These are phyloP conservation scores for Xylaria sp. DNA, from an alignment of 2,329 filamentous ascomycete species.

Conservation along the genomic window DNA sequence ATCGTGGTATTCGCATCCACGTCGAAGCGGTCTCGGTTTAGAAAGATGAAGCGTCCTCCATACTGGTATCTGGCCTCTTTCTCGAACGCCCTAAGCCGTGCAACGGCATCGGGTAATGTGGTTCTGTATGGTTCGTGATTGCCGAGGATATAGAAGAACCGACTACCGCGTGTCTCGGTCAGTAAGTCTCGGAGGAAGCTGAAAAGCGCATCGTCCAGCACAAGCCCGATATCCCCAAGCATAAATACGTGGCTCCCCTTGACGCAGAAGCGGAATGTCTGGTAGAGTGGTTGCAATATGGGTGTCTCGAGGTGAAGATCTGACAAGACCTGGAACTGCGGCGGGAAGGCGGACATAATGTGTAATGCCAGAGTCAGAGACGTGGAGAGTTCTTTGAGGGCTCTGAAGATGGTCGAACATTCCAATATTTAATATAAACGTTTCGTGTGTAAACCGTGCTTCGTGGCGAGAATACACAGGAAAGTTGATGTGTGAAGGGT, in stretches of 20 bases:
- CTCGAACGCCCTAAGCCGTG: constrained; percentile 16
- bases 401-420: not conserved
- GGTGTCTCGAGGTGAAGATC: constrained; percentile 20
- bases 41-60: constrained; percentile 15
- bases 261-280: not conserved
- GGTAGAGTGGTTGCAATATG: constrained; percentile 1
- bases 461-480: constrained; percentile 1
- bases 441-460: not conserved
- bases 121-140: constrained; percentile 17
- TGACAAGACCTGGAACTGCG: constrained; percentile 15
- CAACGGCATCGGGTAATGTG: constrained; percentile 10
- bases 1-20: constrained; percentile 13
- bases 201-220: constrained; percentile 11
- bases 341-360: constrained; percentile 10
- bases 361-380: constrained; percentile 8
- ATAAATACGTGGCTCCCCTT: constrained; percentile 13
- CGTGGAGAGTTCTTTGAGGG: not conserved
- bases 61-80: constrained; percentile 5
- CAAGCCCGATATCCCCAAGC: constrained; percentile 14
- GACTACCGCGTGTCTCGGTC: constrained; percentile 3
- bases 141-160: constrained; percentile 19
- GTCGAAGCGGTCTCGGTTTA: constrained; percentile 17
- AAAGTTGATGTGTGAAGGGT: constrained; percentile 10
- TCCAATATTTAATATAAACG: not conserved
- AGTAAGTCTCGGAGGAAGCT: constrained; percentile 7